Evolutionary conservation across 805 yeast genomes (phyloP).

Genomic region (Phaffomyces antillensis): DNA sequence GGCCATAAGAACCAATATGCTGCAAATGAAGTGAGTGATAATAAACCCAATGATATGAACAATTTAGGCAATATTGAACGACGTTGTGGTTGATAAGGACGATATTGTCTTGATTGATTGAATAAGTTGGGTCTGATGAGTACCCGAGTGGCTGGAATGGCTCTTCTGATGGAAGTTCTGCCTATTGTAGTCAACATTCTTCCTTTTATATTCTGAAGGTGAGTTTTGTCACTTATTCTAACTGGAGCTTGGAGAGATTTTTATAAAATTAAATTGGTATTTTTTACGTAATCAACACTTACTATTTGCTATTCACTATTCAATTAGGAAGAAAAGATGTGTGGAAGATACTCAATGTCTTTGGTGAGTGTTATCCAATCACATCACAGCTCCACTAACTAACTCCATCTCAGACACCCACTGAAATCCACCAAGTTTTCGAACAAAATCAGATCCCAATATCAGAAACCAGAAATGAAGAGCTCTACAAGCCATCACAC

Average conservation of each 20-base stretch:
- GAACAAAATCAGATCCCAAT: conserved; percentile 5
- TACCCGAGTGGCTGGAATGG: no score
- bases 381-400: not conserved
- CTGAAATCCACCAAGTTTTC: conserved; percentile 9
- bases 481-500: conserved; percentile 32
- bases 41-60: conserved; percentile 17
- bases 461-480: conserved; percentile 9
- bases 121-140: no score
- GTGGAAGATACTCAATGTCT: conserved; percentile 54
- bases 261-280: no score
- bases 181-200: not conserved
- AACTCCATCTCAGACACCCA: not conserved
- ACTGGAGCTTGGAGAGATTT: no score
- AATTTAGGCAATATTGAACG: conserved; percentile 3
- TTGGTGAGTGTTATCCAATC: conserved; percentile 26
- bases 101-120: not conserved
- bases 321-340: conserved; percentile 31
- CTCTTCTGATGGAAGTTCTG: not conserved
- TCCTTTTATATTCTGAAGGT: no score
- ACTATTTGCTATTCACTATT: not conserved
- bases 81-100: not conserved
- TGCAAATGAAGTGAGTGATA: conserved; percentile 21
- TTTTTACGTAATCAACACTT: not conserved
- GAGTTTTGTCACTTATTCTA: no score
- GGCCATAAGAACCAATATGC: conserved; percentile 51